These are phyloP conservation scores for Fraxinus angustifolia DNA, from an alignment of 305 asterid genomes.

Conservation along the genomic window DNA sequence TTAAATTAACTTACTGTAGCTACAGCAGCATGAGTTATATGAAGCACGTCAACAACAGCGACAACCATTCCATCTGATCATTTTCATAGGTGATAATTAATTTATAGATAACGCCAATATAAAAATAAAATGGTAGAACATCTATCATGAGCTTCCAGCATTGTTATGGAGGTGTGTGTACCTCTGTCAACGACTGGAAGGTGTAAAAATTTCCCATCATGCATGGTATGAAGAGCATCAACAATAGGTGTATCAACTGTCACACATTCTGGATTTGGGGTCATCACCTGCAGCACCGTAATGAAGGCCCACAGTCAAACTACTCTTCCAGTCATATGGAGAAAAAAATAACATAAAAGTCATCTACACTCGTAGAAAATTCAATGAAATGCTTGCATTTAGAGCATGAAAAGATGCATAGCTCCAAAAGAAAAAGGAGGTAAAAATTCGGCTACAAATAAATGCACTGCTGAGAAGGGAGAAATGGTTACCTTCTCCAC, in stretches of 20 bases:
- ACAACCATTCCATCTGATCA: conserved; percentile 68
- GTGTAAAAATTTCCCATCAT: conserved; percentile 87
- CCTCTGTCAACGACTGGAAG: conserved; percentile 92
- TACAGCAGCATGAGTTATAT: conserved; percentile 85
- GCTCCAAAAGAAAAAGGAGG: neutral
- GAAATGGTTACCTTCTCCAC: conserved; percentile 65
- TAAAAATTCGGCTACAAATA: neutral
- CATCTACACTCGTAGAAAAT: neutral
- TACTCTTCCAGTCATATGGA: neutral
- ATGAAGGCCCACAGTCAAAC: neutral
- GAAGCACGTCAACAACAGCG: conserved; percentile 79
- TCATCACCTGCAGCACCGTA: conserved; percentile 66
- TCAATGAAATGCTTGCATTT: neutral
- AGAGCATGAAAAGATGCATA: neutral
- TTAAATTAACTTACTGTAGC: conserved; percentile 66
- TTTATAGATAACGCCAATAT: conserved; percentile 1
- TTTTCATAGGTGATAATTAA: neutral
- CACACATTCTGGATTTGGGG: conserved; percentile 95
- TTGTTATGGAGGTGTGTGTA: conserved; percentile 21
- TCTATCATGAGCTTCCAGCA: conserved; percentile 7
- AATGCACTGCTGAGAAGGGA: neutral
- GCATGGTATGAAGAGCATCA: conserved; percentile 98
- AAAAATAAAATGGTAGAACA: neutral
- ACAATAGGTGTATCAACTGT: conserved; percentile 80
- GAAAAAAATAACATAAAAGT: neutral